Conservation (phyloP, 108 stramenopile genomes). For the Craspedostauros australis region DNA sequence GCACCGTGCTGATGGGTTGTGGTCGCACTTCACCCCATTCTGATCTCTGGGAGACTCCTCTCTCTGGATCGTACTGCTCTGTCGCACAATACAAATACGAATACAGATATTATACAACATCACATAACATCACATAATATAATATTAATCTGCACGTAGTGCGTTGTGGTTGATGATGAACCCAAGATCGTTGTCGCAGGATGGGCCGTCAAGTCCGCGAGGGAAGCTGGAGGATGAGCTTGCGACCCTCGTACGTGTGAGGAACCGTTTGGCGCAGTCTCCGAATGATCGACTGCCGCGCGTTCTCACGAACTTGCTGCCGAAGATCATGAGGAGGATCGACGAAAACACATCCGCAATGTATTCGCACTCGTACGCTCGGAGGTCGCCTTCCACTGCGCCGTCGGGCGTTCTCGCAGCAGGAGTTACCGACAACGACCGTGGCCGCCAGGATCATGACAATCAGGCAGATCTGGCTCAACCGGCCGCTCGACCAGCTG, state of each 20-base stretch:
- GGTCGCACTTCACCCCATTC: too few relatives aligned
- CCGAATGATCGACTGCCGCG: slow-evolving; percentile 15
- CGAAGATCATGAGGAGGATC: slow-evolving; percentile 18
- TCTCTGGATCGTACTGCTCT: too few relatives aligned
- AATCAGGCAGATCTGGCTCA: background rate
- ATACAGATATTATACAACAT: background rate
- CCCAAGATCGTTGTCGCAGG: too few relatives aligned
- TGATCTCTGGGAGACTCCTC: too few relatives aligned
- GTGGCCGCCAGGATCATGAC: background rate
- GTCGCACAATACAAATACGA: too few relatives aligned
- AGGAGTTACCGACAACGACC: background rate
- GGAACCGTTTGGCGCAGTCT: slow-evolving; percentile 18
- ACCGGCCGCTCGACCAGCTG: too few relatives aligned
- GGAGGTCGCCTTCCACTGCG: too few relatives aligned
- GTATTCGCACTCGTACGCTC: background rate
- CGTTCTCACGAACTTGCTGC: slow-evolving; percentile 21
- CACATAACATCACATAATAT: slow-evolving; percentile 1
- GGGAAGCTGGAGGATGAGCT: slow-evolving; percentile 9
- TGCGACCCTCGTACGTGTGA: slow-evolving; percentile 23
- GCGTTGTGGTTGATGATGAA: background rate
- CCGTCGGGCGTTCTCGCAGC: background rate
- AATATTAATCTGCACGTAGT: background rate
- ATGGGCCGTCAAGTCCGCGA: background rate
- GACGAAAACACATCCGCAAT: slow-evolving; percentile 1
- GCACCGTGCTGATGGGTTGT: too few relatives aligned